Base-by-base conservation (phyloP, 2,329 filamentous ascomycete species). In the Dothideomycetidae sp. region DNA sequence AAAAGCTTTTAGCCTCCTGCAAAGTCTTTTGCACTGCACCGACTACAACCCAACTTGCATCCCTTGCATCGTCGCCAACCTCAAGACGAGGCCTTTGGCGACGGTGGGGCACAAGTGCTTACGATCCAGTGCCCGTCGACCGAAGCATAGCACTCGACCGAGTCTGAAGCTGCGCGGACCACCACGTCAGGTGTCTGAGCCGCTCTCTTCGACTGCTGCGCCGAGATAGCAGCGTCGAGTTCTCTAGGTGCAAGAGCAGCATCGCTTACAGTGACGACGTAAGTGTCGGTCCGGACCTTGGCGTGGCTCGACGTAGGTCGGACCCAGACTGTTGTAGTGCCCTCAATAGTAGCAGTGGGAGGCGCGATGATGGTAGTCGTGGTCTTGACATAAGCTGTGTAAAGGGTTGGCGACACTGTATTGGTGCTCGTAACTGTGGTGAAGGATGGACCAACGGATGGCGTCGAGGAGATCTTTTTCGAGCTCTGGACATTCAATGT, bases 261-360 rank as follows among this genome's bases (percentile, higher is more conserved):
- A 4, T 37, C 34, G 26, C 19, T 37, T 12, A 16, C n/a, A 16
- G 26, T 30, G 26, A 23, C 23, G 18, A 30, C 26, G 10, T 10
- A 29, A 4, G 34, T 37, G 13, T 28, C 23, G 9, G 26, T 30
- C 5, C 26, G 34, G 34, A 23, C 10, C n/a, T 12, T 37, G 7
- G 12, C 11, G 26, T 10, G 18, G 12, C 21, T 29, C 12, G 23
- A 29, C 10, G 17, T 12, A 2, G 21, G 13, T 11, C 11, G 15
- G 14, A 37, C 23, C 23, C 26, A 37, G 34, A 37, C 34, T 3
- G 34, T 37, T 12, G 34, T 37, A 14, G 34, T 37, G 13, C 15
- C 34, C 13, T 37, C 34, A 15, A 37, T n/a, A 11, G 34, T 37
- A 15, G 26, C 34, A 14, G 26, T 19, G 4, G 34, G 34, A 16